These are phyloP conservation scores for Globisporangium recalcitrans DNA, from an alignment of 352 stramenopile genomes.

Conservation along the genomic window DNA sequence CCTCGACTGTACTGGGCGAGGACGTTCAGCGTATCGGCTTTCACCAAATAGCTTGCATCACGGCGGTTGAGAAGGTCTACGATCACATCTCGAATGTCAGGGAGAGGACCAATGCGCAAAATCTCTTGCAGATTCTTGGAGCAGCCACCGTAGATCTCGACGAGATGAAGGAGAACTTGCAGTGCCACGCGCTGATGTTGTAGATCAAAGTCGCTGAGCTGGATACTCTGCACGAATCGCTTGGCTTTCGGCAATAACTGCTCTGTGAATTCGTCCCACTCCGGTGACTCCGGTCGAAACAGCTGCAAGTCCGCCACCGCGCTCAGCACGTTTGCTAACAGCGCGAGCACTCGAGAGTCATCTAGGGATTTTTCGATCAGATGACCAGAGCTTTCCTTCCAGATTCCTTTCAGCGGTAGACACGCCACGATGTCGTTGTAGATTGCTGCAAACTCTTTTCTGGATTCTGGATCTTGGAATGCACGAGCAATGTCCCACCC, in stretches of 20 bases:
- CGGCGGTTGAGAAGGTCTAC: slow-evolving; percentile 33
- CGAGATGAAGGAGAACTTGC: slow-evolving; percentile 35
- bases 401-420: slow-evolving; percentile 35
- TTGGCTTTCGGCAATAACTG: slow-evolving; percentile 36
- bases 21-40: slow-evolving; percentile 47
- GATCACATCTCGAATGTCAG: slow-evolving; percentile 31
- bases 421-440: slow-evolving; percentile 42
- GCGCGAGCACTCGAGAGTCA: slow-evolving; percentile 27
- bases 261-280: slow-evolving; percentile 50
- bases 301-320: slow-evolving; percentile 33
- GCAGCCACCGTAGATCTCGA: slow-evolving; percentile 39
- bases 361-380: slow-evolving; percentile 29
- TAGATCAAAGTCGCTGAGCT: slow-evolving; percentile 18
- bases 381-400: slow-evolving; percentile 27
- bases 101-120: slow-evolving; percentile 29
- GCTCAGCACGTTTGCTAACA: slow-evolving; percentile 33
- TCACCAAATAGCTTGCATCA: slow-evolving; percentile 49
- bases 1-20: slow-evolving; percentile 28
- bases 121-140: slow-evolving; percentile 23
- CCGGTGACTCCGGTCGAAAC: slow-evolving; percentile 24
- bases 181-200: slow-evolving; percentile 37
- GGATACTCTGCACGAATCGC: slow-evolving; percentile 32
- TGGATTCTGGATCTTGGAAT: slow-evolving; percentile 29
- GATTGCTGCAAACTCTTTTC: slow-evolving; percentile 28
- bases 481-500: slow-evolving; percentile 43